Percentiles rank a stretch among this genome's conserved stretches.
phyloP scores from a whole-genome alignment of 176 grass and related monocot species.

The Oryza australiensis region DNA sequence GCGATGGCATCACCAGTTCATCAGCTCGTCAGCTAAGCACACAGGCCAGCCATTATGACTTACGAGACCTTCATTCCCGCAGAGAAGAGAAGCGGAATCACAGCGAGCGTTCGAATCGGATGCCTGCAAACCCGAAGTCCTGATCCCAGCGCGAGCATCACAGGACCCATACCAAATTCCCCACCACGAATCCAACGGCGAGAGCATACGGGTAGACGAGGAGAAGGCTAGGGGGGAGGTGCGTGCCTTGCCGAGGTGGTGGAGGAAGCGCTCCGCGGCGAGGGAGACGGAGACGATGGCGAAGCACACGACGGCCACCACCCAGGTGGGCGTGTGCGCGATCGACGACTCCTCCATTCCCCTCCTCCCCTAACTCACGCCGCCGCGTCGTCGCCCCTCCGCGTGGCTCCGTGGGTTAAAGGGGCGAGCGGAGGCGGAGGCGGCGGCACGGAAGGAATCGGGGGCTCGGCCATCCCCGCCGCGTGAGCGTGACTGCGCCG shows the following conservation, averaged over 20 bases:
- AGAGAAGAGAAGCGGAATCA: background rate
- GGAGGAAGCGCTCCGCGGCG: slow-evolving; percentile 66
- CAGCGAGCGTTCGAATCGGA: background rate
- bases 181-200: background rate
- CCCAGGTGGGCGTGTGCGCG: slow-evolving; percentile 76
- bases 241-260: slow-evolving; percentile 78
- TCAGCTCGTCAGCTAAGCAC: slow-evolving; percentile 7
- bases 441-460: slow-evolving; percentile 45
- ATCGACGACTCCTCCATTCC: slow-evolving; percentile 34
- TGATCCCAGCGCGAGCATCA: background rate
- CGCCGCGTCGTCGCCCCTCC: background rate
- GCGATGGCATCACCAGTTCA: background rate
- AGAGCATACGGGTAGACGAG: background rate
- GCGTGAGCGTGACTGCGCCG: no score
- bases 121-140: background rate
- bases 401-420: slow-evolving; percentile 8
- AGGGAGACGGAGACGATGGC: slow-evolving; percentile 74
- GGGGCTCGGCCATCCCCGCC: background rate
- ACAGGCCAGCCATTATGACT: background rate
- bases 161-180: no score
- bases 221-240: background rate
- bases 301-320: slow-evolving; percentile 69
- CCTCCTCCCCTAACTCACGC: background rate
- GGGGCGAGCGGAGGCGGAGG: background rate
- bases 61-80: no score